These are phyloP conservation scores for Lithospermum erythrorhizon DNA, from an alignment of 257 asterid genomes.

Conservation along the genomic window DNA sequence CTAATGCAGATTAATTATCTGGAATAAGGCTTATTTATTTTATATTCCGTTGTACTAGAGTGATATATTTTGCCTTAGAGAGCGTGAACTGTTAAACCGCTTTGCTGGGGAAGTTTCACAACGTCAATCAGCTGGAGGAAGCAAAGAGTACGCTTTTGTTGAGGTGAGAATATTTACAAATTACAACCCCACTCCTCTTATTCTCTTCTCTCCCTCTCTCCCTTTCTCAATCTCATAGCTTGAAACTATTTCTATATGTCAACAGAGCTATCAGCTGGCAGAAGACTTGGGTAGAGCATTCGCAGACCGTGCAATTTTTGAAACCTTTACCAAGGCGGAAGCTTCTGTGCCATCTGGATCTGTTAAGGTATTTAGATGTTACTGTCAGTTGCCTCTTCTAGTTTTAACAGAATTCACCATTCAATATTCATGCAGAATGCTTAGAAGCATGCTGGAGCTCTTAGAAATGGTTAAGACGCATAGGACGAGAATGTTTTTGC, in stretches of 20 bases:
- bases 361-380: conserved; percentile 39
- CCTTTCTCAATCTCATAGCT: conserved; percentile 5
- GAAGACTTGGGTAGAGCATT: conserved; percentile 93
- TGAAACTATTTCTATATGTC: conserved; percentile 3
- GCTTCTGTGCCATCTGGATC: conserved; percentile 34
- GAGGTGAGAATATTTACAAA: conserved; percentile 29
- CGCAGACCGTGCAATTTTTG: conserved; percentile 62
- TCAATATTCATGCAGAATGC: no score
- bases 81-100: conserved; percentile 67
- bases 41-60: conserved; percentile 28
- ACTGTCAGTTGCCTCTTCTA: no score
- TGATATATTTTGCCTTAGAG: conserved; percentile 80
- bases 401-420: no score
- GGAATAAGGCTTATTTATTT: conserved; percentile 7
- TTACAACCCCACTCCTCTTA: not conserved
- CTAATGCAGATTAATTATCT: conserved; percentile 6
- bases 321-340: conserved; percentile 62
- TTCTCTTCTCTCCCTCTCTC: not conserved
- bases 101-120: conserved; percentile 64
- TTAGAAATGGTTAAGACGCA: no score
- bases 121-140: conserved; percentile 60
- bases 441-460: no score
- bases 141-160: conserved; percentile 61
- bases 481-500: no score
- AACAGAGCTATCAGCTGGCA: conserved; percentile 86